Evolutionary conservation across 2,329 filamentous ascomycete genomes (phyloP).

Genomic region (Neonectria coccinea): DNA sequence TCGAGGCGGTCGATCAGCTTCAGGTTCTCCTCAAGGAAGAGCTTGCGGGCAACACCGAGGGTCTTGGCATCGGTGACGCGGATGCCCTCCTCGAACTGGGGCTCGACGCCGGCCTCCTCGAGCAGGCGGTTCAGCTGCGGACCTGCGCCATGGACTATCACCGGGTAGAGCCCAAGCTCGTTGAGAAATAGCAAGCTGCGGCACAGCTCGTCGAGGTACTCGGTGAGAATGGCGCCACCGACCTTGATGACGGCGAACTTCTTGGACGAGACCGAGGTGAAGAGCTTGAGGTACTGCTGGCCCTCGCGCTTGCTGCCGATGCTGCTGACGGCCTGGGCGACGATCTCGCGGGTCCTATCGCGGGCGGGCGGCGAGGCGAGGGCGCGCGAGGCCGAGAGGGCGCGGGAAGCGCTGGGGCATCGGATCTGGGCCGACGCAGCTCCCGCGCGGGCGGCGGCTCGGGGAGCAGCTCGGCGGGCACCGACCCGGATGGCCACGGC

Average conservation of each 20-base stretch:
- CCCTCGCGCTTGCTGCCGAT: constrained; percentile 97
- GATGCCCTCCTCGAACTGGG: constrained; percentile 96
- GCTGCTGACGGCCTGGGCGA: constrained; percentile 79
- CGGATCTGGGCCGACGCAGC: constrained; percentile 42
- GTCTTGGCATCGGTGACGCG: constrained; percentile 96
- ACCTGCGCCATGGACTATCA: constrained; percentile 94
- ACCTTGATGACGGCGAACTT: constrained; percentile 99
- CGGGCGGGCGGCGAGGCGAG: constrained; percentile 37
- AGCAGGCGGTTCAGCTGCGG: constrained; percentile 94
- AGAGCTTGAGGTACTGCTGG: constrained; percentile 97
- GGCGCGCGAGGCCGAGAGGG: constrained; percentile 42
- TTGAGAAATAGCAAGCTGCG: constrained; percentile 91
- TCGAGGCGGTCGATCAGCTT: constrained; percentile 85
- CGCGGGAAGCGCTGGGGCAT: constrained; percentile 43
- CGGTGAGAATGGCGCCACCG: constrained; percentile 93
- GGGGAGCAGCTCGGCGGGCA: constrained; percentile 55
- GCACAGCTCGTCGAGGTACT: constrained; percentile 92
- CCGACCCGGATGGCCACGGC: constrained; percentile 58
- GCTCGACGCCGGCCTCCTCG: constrained; percentile 91
- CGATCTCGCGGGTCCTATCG: constrained; percentile 52
- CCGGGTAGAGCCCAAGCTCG: constrained; percentile 92
- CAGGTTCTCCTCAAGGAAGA: constrained; percentile 92
- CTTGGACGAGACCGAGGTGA: constrained; percentile 95
- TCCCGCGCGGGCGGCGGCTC: constrained; percentile 36
- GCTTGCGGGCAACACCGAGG: constrained; percentile 86